phyloP scores from a whole-genome alignment of 2,329 filamentous ascomycete species.

The Phialophora chinensis region DNA sequence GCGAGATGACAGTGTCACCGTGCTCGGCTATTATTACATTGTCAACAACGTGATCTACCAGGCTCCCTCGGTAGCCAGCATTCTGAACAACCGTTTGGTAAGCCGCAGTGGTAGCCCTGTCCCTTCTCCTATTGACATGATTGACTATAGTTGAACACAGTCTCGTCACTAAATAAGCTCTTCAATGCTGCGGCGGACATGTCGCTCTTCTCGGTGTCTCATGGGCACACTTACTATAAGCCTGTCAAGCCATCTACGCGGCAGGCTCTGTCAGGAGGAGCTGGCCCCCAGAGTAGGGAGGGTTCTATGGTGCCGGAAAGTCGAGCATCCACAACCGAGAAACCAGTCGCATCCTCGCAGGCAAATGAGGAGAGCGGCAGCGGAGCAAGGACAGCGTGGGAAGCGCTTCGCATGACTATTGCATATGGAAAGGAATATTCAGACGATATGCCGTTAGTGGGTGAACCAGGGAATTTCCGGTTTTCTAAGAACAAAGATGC shows the following conservation, averaged over 20 bases:
- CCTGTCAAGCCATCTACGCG: slow-evolving; percentile 44
- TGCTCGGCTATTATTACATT: slow-evolving; percentile 65
- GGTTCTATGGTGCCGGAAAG: slow-evolving; percentile 53
- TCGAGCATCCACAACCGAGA: slow-evolving; percentile 25
- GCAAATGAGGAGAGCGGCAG: slow-evolving; percentile 39
- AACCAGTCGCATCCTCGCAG: slow-evolving; percentile 16
- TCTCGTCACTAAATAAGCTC: slow-evolving; percentile 62
- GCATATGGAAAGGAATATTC: slow-evolving; percentile 66
- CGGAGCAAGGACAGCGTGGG: slow-evolving; percentile 48
- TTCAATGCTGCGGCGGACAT: slow-evolving; percentile 60
- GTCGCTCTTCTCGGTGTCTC: slow-evolving; percentile 63
- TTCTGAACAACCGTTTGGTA: slow-evolving; percentile 62
- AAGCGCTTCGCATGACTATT: slow-evolving; percentile 59
- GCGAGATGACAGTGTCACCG: slow-evolving; percentile 56
- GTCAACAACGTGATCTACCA: slow-evolving; percentile 67
- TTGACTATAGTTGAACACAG: slow-evolving; percentile 56
- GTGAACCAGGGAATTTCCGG: slow-evolving; percentile 68
- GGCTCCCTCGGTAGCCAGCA: slow-evolving; percentile 65
- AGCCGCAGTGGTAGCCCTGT: slow-evolving; percentile 37
- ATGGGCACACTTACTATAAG: slow-evolving; percentile 65
- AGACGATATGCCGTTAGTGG: slow-evolving; percentile 67
- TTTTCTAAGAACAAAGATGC: slow-evolving; percentile 53
- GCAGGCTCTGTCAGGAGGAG: slow-evolving; percentile 42
- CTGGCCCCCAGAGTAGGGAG: slow-evolving; percentile 54
- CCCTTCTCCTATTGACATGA: slow-evolving; percentile 6